Evolutionary conservation across 1,284 basidiomycete species (phyloP), one percentile per base, ranked within the genome.

Genomic region (Moesziomyces globuligerus): DNA sequence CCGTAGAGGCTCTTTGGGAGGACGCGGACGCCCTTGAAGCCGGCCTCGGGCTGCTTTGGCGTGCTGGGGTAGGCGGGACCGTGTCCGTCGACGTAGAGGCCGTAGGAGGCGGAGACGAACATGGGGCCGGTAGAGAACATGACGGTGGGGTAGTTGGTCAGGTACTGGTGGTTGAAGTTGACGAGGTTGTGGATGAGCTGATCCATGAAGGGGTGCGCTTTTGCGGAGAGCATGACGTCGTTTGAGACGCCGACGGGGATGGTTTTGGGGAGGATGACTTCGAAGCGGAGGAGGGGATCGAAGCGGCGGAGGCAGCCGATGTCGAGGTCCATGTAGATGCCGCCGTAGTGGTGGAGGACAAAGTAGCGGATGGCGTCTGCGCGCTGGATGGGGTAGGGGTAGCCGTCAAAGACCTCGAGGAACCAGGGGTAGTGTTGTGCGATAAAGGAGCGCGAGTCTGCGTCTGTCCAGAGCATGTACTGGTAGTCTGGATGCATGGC

Each of bases 321-420:
- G 83, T 99, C 95, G 66, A 98, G 87, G 85, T 99, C 96, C 83
- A 98, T 87, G 85, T 98, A 98, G 65, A 98, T 85, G 41, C 96
- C 96, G 40, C 95, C 96, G 81, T 91, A 80, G 81, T 94, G 88
- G 83, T 98, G 89, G 40, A 98, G 89, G 54, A 99, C 89, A 84
- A 98, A 98, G 85, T 99, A 99, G 42, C 96, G 93, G 79, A 98
- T 98, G 34, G 89, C 91, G 83, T 98, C 96, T 26, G 96, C 96
- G 34, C 96, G 91, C 83, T 98, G 95, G 79, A 99, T 98, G 41
- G 89, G 86, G 84, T 96, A 98, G 45, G 88, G 87, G 86, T 99
- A 99, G 71, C 87, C 87, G 84, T 98, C 93, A 79, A 91, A 98
- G 46, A 92, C 94, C 74, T 91, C 87, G 45, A 98, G 86, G 84